Evolutionary conservation across 768 basidiomycete genomes (phyloP).

Genomic region (Mycena olivaceomarginata): DNA sequence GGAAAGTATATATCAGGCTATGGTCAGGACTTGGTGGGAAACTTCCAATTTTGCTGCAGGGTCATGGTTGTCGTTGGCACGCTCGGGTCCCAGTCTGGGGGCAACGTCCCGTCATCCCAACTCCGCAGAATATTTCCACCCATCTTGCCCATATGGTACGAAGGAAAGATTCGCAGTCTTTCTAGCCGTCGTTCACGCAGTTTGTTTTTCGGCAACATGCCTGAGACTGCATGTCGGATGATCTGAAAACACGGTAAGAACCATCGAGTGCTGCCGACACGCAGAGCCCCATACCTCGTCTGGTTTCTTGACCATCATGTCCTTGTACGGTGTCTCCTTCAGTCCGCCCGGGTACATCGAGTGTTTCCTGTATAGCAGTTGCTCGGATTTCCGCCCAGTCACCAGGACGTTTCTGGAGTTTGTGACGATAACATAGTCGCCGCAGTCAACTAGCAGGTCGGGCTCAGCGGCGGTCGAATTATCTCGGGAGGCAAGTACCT

Average conservation of each 20-base stretch:
- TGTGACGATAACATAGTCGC: slow-evolving; percentile 98
- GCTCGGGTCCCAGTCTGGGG: slow-evolving; percentile 66
- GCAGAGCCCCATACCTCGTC: slow-evolving; percentile 82
- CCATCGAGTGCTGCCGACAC: slow-evolving; percentile 11
- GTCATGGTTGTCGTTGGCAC: slow-evolving; percentile 62
- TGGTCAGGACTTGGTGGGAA: not conserved
- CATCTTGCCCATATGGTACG: slow-evolving; percentile 84
- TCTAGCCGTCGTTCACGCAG: slow-evolving; percentile 92
- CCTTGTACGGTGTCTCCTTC: slow-evolving; percentile 91
- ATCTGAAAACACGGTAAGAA: slow-evolving; percentile 72
- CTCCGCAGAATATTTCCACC: slow-evolving; percentile 86
- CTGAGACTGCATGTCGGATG: slow-evolving; percentile 95
- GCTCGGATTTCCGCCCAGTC: slow-evolving; percentile 92
- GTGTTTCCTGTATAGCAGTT: slow-evolving; percentile 92
- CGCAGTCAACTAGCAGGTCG: slow-evolving; percentile 86
- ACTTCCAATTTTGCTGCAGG: slow-evolving; percentile 44
- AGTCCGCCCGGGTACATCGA: slow-evolving; percentile 95
- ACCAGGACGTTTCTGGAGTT: slow-evolving; percentile 90
- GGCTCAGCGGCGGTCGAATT: not conserved
- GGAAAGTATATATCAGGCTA: not conserved
- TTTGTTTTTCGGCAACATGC: slow-evolving; percentile 99
- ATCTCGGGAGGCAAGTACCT: slow-evolving; percentile 62
- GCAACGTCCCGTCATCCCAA: slow-evolving; percentile 89
- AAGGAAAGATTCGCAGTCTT: slow-evolving; percentile 92
- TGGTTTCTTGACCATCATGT: slow-evolving; percentile 90